These are phyloP conservation scores for Talaromyces funiculosus DNA, from an alignment of 2,329 filamentous ascomycete species.

Conservation along the genomic window DNA sequence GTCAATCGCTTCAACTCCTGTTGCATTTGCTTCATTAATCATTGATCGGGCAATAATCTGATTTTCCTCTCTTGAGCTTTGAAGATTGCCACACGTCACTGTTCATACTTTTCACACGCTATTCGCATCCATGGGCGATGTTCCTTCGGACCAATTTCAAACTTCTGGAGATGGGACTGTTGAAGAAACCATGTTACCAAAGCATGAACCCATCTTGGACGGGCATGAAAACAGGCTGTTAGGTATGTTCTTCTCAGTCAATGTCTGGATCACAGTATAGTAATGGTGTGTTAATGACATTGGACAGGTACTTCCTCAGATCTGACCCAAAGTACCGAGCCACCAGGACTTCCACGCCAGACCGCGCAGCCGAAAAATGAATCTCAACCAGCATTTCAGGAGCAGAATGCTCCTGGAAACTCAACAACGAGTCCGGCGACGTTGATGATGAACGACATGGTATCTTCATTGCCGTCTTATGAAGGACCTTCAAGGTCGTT, in stretches of 20 bases:
- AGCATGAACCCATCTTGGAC: constrained; percentile 11
- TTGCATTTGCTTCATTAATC: background rate
- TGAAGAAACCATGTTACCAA: constrained; percentile 13
- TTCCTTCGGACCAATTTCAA: constrained; percentile 19
- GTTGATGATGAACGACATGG: constrained; percentile 28
- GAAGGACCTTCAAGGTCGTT: constrained; percentile 16
- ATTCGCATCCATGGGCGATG: constrained; percentile 25
- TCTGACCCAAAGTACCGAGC: constrained; percentile 7
- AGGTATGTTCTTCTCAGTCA: background rate
- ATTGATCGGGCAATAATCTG: background rate
- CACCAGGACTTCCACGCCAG: constrained; percentile 4
- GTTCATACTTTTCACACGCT: background rate
- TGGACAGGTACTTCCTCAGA: constrained; percentile 3
- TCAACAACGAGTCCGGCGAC: constrained; percentile 20
- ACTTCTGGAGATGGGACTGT: constrained; percentile 17
- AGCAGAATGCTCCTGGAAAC: constrained; percentile 16
- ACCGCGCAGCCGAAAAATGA: constrained; percentile 17
- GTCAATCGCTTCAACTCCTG: background rate
- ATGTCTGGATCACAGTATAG: constrained; percentile 8
- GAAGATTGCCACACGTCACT: background rate
- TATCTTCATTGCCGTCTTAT: constrained; percentile 25
- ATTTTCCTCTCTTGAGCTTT: background rate
- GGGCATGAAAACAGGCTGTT: constrained; percentile 12
- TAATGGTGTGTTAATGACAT: background rate
- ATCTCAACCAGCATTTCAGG: constrained; percentile 17